Conservation (phyloP, 2,329 filamentous ascomycete genomes). For the Plectosphaerella plurivora region DNA sequence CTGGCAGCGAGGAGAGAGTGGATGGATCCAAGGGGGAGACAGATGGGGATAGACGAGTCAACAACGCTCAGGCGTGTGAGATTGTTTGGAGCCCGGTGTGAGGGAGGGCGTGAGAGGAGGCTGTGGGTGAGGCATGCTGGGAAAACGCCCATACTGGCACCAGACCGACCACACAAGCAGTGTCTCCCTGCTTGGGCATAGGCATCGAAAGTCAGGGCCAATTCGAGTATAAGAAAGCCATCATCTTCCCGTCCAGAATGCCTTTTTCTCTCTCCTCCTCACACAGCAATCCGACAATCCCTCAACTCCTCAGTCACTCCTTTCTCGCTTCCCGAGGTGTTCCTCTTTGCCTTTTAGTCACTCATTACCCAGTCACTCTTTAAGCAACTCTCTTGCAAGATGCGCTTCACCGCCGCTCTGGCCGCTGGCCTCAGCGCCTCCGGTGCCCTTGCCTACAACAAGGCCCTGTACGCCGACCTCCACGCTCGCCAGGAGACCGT, state of each 20-base stretch:
- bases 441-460: neutral
- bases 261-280: slow-evolving; percentile 1
- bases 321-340: neutral
- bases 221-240: slow-evolving; percentile 1
- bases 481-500: neutral
- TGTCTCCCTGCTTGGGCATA: no score
- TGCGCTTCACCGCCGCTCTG: slow-evolving; percentile 1
- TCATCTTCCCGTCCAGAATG: neutral
- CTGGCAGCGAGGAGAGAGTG: no score
- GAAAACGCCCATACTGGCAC: no score
- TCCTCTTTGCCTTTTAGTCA: neutral
- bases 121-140: no score
- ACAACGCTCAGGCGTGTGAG: no score
- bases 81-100: neutral
- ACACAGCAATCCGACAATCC: slow-evolving; percentile 1
- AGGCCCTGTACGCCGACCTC: neutral
- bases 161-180: neutral
- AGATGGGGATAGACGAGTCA: neutral
- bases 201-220: no score
- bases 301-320: neutral
- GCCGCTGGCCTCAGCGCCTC: slow-evolving; percentile 1
- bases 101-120: neutral
- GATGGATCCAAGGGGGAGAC: no score
- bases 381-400: slow-evolving; percentile 1
- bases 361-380: slow-evolving; percentile 2